Evolutionary conservation across 805 yeast species (phyloP).

Genomic region (Kodamaea fukazawae): DNA sequence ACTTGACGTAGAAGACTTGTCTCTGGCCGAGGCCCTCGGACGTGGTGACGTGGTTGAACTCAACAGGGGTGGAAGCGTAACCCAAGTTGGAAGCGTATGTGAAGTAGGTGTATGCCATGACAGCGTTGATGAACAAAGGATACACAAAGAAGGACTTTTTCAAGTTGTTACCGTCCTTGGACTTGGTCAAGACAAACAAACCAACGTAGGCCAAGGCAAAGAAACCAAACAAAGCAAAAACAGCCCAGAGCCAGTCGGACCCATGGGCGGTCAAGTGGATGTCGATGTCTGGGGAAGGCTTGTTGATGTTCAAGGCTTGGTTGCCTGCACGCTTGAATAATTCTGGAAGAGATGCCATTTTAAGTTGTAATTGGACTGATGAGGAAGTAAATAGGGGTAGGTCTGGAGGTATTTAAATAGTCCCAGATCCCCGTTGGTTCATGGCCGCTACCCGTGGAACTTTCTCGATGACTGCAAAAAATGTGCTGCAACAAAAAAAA

Average conservation of each 20-base stretch:
- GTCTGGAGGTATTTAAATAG: slow-evolving; percentile 1
- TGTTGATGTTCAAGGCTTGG: slow-evolving; percentile 44
- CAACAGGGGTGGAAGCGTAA: slow-evolving; percentile 45
- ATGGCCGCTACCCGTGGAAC: background rate
- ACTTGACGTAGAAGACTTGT: slow-evolving; percentile 56
- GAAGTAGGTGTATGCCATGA: slow-evolving; percentile 49
- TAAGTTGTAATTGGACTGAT: background rate
- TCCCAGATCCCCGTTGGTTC: background rate
- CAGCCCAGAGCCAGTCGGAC: slow-evolving; percentile 69
- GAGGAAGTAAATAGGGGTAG: slow-evolving; percentile 3
- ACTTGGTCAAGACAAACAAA: slow-evolving; percentile 21
- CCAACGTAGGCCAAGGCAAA: slow-evolving; percentile 30
- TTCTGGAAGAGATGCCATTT: slow-evolving; percentile 5
- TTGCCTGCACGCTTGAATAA: slow-evolving; percentile 20
- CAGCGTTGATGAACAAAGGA: slow-evolving; percentile 42
- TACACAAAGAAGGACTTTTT: slow-evolving; percentile 35
- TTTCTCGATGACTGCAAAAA: slow-evolving; percentile 1
- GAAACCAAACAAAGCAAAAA: slow-evolving; percentile 45
- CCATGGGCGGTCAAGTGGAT: slow-evolving; percentile 56
- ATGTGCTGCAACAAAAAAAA: background rate
- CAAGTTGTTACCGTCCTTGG: slow-evolving; percentile 19
- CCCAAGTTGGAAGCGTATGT: slow-evolving; percentile 60
- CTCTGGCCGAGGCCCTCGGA: slow-evolving; percentile 31
- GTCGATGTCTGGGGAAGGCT: slow-evolving; percentile 38
- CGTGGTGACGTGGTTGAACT: slow-evolving; percentile 48